Evolutionary conservation across 2,329 filamentous ascomycete species (phyloP).

Genomic region (Aquanectria penicillioides): DNA sequence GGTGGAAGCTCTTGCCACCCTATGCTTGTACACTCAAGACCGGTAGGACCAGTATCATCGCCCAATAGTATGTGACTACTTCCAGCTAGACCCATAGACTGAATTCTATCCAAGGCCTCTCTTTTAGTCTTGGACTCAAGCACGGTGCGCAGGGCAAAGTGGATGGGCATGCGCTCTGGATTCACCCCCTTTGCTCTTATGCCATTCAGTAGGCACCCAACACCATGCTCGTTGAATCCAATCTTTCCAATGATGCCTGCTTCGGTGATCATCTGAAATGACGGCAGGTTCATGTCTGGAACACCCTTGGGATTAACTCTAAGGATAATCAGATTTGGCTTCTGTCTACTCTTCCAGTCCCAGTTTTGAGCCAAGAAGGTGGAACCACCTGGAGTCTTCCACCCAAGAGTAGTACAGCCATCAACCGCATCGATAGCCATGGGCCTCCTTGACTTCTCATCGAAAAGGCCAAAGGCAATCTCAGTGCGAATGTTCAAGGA

Average conservation of each 20-base stretch:
- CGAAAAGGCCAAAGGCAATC: slow-evolving; percentile 60
- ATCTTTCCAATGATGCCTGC: slow-evolving; percentile 73
- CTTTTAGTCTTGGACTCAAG: slow-evolving; percentile 56
- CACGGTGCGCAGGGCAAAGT: slow-evolving; percentile 65
- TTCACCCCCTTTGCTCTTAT: slow-evolving; percentile 67
- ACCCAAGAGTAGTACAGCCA: slow-evolving; percentile 65
- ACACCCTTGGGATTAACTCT: slow-evolving; percentile 47
- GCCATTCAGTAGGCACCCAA: slow-evolving; percentile 70
- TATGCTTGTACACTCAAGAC: slow-evolving; percentile 35
- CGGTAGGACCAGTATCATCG: slow-evolving; percentile 26
- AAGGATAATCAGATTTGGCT: slow-evolving; percentile 60
- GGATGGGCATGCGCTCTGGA: slow-evolving; percentile 62
- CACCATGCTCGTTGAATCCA: slow-evolving; percentile 67
- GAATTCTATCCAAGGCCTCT: slow-evolving; percentile 12
- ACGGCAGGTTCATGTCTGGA: slow-evolving; percentile 48
- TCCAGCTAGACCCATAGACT: slow-evolving; percentile 27
- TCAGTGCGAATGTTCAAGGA: slow-evolving; percentile 58
- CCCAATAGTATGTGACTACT: slow-evolving; percentile 34
- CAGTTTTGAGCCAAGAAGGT: slow-evolving; percentile 65
- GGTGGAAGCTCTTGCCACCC: slow-evolving; percentile 25
- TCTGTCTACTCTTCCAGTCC: slow-evolving; percentile 66
- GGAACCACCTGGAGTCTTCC: slow-evolving; percentile 44
- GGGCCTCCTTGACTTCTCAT: slow-evolving; percentile 18
- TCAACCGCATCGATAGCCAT: slow-evolving; percentile 48
- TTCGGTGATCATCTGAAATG: slow-evolving; percentile 66